Conservation (phyloP, 257 asterid genomes). For the Solanum chmielewskii region DNA sequence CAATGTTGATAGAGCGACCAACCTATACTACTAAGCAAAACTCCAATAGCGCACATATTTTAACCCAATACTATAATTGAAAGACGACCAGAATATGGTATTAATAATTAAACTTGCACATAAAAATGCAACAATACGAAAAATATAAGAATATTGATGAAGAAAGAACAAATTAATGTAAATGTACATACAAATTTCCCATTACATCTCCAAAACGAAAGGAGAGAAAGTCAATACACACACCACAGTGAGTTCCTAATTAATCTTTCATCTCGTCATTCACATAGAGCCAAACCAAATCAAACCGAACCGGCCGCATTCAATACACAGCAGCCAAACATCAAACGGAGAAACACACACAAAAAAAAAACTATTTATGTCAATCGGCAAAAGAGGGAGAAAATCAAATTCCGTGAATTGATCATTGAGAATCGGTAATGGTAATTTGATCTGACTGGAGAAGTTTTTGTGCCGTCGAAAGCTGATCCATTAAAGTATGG, state of each 20-base stretch:
- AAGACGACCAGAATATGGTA: not conserved
- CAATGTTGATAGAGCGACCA: no score
- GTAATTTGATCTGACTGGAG: slow-evolving; percentile 12
- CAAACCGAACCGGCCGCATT: not conserved
- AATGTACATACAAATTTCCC: not conserved
- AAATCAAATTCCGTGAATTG: not conserved
- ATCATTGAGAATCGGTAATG: slow-evolving; percentile 4
- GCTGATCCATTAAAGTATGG: slow-evolving; percentile 31
- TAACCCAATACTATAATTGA: not conserved
- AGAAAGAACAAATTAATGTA: not conserved
- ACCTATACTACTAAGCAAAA: no score
- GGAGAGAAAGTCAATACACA: not conserved
- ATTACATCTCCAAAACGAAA: not conserved
- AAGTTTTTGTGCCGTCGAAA: slow-evolving; percentile 24
- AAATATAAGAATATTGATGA: not conserved
- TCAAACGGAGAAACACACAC: not conserved
- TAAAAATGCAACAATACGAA: not conserved
- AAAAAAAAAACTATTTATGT: not conserved
- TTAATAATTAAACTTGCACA: not conserved
- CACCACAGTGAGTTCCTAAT: not conserved
- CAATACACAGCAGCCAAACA: not conserved
- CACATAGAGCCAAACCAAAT: not conserved
- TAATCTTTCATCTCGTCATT: not conserved
- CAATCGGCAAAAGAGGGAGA: not conserved
- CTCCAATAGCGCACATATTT: not conserved